A percentile compares a stretch with the other conserved stretches of the same genome.
Evolutionary conservation across 2,329 filamentous ascomycete genomes (phyloP).

Genomic region (Hyphodiscus sp.): DNA sequence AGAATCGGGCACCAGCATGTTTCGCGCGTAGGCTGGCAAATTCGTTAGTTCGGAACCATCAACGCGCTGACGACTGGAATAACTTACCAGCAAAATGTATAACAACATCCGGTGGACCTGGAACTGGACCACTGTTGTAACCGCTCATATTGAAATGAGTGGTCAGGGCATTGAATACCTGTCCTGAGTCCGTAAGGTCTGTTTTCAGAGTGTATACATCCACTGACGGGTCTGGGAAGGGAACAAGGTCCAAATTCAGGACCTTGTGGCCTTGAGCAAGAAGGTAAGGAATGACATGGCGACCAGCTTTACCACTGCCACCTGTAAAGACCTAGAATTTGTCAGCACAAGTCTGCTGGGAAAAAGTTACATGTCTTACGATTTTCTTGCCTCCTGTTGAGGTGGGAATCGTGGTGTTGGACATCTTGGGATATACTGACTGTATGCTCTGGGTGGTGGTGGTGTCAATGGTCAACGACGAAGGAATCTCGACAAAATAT

Average conservation of each 20-base stretch:
- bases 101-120: constrained; percentile 48
- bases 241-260: constrained; percentile 32
- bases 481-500: neutral
- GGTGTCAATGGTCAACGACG: neutral
- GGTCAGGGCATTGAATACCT: constrained; percentile 34
- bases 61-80: constrained; percentile 26
- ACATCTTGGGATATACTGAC: constrained; percentile 12
- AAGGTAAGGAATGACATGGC: constrained; percentile 31
- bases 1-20: constrained; percentile 55
- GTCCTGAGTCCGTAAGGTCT: constrained; percentile 32
- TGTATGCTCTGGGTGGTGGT: neutral
- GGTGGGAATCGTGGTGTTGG: constrained; percentile 12
- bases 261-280: constrained; percentile 30
- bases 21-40: constrained; percentile 50
- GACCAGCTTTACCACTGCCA: constrained; percentile 32
- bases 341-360: neutral
- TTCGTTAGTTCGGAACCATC: constrained; percentile 37
- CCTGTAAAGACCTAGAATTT: constrained; percentile 30
- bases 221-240: constrained; percentile 22
- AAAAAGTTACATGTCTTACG: neutral
- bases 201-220: constrained; percentile 31
- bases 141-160: constrained; percentile 48
- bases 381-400: constrained; percentile 12
- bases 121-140: constrained; percentile 32
- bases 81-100: constrained; percentile 40